phyloP scores from a whole-genome alignment of 164 flowering plant genomes.

The Vitis rupestris region DNA sequence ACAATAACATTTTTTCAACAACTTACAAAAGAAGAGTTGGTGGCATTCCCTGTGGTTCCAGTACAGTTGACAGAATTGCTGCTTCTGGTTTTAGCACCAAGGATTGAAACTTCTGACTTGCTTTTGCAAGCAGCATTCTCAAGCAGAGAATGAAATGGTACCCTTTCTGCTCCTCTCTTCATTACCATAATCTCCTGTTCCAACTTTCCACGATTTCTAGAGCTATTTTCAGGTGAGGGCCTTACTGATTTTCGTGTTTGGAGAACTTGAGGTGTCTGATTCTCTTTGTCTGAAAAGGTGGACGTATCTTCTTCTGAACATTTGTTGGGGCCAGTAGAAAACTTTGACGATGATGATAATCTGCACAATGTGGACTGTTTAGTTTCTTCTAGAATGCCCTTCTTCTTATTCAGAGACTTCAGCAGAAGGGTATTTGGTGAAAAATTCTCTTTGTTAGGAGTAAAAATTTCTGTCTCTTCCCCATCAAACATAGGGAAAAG shows the following conservation, averaged over 20 bases:
- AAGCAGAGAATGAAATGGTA: constrained; percentile 65
- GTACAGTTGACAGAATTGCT: constrained; percentile 28
- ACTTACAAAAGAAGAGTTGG: constrained; percentile 33
- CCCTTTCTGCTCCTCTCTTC: constrained; percentile 39
- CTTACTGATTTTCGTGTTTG: constrained; percentile 25
- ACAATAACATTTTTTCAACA: not conserved
- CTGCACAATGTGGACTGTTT: constrained; percentile 16
- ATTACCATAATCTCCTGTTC: constrained; percentile 17
- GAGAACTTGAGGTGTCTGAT: constrained; percentile 36
- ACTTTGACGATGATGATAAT: constrained; percentile 26
- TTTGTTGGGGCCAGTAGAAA: constrained; percentile 11
- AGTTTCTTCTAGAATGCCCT: constrained; percentile 26
- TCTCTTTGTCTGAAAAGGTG: constrained; percentile 52
- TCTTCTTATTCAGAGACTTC: constrained; percentile 37
- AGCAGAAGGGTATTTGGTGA: constrained; percentile 39
- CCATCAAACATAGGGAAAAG: constrained; percentile 26
- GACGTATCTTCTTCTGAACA: constrained; percentile 22
- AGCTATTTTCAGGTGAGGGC: not conserved
- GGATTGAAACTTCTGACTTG: constrained; percentile 28
- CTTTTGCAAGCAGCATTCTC: constrained; percentile 27
- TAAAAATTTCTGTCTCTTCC: constrained; percentile 37
- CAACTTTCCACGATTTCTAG: constrained; percentile 14
- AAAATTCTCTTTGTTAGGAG: constrained; percentile 70
- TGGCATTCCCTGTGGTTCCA: constrained; percentile 17
- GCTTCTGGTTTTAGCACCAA: constrained; percentile 23